phyloP scores from a whole-genome alignment of 306 rosid genomes.

The Delonix regia region DNA sequence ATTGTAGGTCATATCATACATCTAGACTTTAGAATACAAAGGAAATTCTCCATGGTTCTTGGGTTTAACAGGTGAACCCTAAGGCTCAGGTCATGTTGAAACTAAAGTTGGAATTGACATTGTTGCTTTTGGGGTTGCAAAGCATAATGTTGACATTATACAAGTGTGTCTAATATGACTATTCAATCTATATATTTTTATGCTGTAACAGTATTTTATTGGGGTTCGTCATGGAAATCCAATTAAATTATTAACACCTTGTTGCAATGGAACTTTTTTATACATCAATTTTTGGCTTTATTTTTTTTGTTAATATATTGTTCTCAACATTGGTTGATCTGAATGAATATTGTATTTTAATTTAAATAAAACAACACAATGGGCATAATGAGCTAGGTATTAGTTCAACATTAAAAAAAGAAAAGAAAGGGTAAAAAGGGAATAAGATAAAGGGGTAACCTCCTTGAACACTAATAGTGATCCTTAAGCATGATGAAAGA shows the following conservation, averaged over 20 bases:
- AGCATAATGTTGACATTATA: slow-evolving; percentile 92
- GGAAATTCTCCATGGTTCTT: slow-evolving; percentile 32
- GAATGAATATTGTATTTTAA: no score
- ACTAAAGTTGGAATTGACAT: slow-evolving; percentile 97
- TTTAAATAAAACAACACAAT: no score
- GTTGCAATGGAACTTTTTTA: slow-evolving; percentile 6
- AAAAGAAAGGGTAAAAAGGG: no score
- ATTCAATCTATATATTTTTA: slow-evolving; percentile 21
- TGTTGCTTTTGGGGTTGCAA: slow-evolving; percentile 96
- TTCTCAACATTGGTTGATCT: no score
- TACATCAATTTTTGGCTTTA: no score
- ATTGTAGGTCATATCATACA: slow-evolving; percentile 6
- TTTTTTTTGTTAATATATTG: no score
- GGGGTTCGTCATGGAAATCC: not conserved
- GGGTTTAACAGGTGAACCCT: slow-evolving; percentile 77
- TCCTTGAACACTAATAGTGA: no score
- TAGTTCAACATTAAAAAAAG: no score
- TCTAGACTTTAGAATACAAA: slow-evolving; percentile 16
- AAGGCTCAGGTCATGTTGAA: slow-evolving; percentile 92
- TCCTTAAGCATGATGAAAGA: no score
- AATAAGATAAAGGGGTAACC: no score
- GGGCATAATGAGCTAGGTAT: no score
- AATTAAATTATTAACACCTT: not conserved
- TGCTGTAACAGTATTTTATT: slow-evolving; percentile 4
- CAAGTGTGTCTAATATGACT: slow-evolving; percentile 62